phyloP scores from a whole-genome alignment of 495 filamentous ascomycete species.

The Lophiostoma macrostomum region DNA sequence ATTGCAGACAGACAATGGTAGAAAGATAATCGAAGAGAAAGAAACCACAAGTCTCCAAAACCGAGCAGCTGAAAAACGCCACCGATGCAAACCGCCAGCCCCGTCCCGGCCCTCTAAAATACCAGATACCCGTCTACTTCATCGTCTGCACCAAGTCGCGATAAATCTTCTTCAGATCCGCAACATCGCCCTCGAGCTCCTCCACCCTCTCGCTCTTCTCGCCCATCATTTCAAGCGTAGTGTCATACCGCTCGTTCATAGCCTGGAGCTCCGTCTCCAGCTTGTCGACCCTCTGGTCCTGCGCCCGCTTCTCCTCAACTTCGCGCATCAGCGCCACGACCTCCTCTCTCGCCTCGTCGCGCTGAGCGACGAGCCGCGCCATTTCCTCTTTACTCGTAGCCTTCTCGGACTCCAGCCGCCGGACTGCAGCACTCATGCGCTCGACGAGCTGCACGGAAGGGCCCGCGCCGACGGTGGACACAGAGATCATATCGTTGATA shows the following conservation, averaged over 20 bases:
- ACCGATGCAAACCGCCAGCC: not conserved
- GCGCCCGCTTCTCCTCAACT: slow-evolving; percentile 63
- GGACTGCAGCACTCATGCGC: slow-evolving; percentile 90
- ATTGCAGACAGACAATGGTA: no score
- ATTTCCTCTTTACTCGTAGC: slow-evolving; percentile 82
- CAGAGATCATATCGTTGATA: slow-evolving; percentile 83
- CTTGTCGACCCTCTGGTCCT: slow-evolving; percentile 56
- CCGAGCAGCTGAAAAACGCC: slow-evolving; percentile 1
- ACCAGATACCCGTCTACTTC: slow-evolving; percentile 53
- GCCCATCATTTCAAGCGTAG: slow-evolving; percentile 88
- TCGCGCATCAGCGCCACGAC: slow-evolving; percentile 86
- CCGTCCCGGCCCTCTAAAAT: not conserved
- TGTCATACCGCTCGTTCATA: slow-evolving; percentile 72
- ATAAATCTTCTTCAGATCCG: slow-evolving; percentile 93
- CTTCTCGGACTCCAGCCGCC: slow-evolving; percentile 87
- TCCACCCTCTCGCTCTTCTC: slow-evolving; percentile 95
- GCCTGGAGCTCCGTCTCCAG: slow-evolving; percentile 66
- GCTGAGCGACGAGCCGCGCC: slow-evolving; percentile 69
- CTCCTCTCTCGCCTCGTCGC: slow-evolving; percentile 88
- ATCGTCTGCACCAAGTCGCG: slow-evolving; percentile 85
- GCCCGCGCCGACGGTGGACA: slow-evolving; percentile 82
- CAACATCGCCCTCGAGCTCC: slow-evolving; percentile 82
- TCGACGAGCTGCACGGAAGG: slow-evolving; percentile 95
- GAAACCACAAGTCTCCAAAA: not conserved
- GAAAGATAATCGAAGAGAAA: no score